Conservation (phyloP, 1,284 basidiomycete species). For the Psilocybe mexicana region DNA sequence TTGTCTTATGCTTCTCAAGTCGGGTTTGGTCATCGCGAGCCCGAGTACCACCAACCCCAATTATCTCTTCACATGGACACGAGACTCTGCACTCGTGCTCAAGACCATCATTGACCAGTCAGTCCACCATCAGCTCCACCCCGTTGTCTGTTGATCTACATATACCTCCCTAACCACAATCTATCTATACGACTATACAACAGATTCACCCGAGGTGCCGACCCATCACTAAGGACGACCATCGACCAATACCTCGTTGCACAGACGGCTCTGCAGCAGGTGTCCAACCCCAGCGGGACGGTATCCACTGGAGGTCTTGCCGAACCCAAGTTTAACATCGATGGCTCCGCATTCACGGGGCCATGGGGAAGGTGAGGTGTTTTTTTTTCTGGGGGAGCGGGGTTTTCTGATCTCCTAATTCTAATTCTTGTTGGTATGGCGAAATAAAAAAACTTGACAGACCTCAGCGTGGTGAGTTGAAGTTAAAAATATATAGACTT, state of each 20-base stretch:
- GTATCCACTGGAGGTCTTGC: constrained; percentile 63
- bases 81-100: constrained; percentile 56
- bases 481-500: background rate
- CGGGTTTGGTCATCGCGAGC: constrained; percentile 57
- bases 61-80: constrained; percentile 56
- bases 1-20: constrained; percentile 17
- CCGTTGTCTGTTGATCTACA: background rate
- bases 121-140: background rate
- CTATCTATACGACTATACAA: background rate
- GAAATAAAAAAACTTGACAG: constrained; percentile 19
- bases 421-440: background rate
- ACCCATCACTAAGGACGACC: constrained; percentile 38
- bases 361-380: constrained; percentile 49
- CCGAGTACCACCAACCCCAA: constrained; percentile 51
- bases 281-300: constrained; percentile 60
- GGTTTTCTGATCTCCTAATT: background rate
- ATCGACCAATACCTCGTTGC: constrained; percentile 54
- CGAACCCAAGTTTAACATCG: constrained; percentile 64
- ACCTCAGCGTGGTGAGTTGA: constrained; percentile 52
- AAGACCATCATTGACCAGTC: constrained; percentile 34
- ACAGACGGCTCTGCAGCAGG: constrained; percentile 49
- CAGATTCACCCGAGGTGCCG: constrained; percentile 42
- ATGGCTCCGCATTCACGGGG: constrained; percentile 52
- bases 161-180: background rate
- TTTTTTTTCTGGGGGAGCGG: background rate